Evolutionary conservation across 2,329 filamentous ascomycete genomes (phyloP).

Genomic region (Trichoderma atroviride): DNA sequence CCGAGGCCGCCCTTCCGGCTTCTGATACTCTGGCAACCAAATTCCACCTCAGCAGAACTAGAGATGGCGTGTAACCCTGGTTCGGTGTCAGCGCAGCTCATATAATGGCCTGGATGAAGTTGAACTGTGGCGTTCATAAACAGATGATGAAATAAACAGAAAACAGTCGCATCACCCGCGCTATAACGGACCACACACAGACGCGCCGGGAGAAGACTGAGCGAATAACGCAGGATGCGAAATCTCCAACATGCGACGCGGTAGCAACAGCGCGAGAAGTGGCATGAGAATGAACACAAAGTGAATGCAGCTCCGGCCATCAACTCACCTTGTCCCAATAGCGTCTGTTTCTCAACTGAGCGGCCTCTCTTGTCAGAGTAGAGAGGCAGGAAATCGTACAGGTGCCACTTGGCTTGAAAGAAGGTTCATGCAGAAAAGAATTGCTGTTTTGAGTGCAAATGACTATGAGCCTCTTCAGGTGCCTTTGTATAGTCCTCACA

Average conservation of each 20-base stretch:
- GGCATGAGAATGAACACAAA: background rate
- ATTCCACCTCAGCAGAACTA: background rate
- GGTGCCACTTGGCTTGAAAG: background rate
- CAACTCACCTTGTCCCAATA: slow-evolving; percentile 14
- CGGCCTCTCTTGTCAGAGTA: slow-evolving; percentile 9
- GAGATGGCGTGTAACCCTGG: background rate
- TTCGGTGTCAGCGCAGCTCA: slow-evolving; percentile 1
- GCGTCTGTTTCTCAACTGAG: background rate
- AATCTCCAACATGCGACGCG: background rate
- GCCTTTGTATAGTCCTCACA: background rate
- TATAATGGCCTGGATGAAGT: background rate
- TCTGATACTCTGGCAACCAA: background rate
- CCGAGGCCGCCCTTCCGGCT: background rate
- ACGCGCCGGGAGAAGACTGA: background rate
- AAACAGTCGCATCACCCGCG: background rate
- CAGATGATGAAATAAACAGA: background rate
- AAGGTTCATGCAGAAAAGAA: background rate
- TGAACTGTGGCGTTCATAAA: background rate
- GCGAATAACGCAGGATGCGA: background rate
- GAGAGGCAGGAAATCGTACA: background rate
- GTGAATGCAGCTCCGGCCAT: slow-evolving; percentile 6
- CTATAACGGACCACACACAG: background rate
- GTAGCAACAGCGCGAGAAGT: background rate
- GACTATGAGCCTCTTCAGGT: background rate
- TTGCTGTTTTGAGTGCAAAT: background rate